Evolutionary conservation across 2,329 filamentous ascomycete genomes (phyloP), one percentile per base, ranked within the genome.

Genomic region (Beauveria sp.): DNA sequence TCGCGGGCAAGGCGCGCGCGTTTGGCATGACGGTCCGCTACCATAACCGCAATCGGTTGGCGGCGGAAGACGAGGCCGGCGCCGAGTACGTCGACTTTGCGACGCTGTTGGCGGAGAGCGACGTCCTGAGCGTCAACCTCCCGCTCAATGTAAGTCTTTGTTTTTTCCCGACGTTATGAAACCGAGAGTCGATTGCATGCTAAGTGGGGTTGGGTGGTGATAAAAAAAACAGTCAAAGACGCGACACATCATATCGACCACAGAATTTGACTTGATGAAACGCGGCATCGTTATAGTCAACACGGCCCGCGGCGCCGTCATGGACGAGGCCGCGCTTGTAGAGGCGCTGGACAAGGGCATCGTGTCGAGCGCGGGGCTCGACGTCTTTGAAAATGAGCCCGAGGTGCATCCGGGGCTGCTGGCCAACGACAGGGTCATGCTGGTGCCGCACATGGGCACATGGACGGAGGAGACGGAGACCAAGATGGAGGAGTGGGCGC

Each of bases 391-490:
- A 71, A 79, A 92, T 43, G 91, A 96, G 73, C 91, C 91, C 0
- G 79, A 83, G 62, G 77, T 96, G 30, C 89, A 95, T 69, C 86
- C 86, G 0, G 89, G 87, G 1, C 77, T 96, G 47, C 67, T 93
- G 16, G 75, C 77, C 18, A 93, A 93, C 70, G 84, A 84, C 2
- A 82, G 85, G 66, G 89, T 90, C 24, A 78, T 93, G 67, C 78
- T 96, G 30, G 76, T 96, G 42, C 91, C 91, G 57, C 91, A 96
- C 73, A 90, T 96, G 89, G 91, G 91, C 0, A 96, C 91, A 0
- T 91, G 84, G 81, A 93, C 89, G 0, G 77, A 86, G 30, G 90
- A 85, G 75, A 84, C 82, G 7, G 78, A 81, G 71, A 77, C 74
- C 49, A 82, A 83, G 73, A 87, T 93, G 89, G 90, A 93, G 74